Evolutionary conservation across 2,329 filamentous ascomycete genomes (phyloP), one percentile per base, ranked within the genome.

Genomic region (Fusarium annulatum): DNA sequence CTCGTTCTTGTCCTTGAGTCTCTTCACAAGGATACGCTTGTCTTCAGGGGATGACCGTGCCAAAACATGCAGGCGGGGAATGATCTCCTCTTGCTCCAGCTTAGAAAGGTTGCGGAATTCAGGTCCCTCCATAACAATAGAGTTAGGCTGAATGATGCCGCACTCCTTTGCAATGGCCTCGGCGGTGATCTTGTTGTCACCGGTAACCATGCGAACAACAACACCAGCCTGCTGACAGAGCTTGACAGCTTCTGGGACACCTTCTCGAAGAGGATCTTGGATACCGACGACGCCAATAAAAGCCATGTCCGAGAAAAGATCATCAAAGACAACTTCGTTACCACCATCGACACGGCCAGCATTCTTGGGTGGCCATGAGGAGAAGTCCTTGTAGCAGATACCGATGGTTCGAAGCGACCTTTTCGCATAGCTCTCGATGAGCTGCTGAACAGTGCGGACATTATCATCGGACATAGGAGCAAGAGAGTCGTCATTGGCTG

Each of bases 391-490:
- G 82, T 94, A 97, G 60, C 94, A 87, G 72, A 97, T 88, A 48
- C 92, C 94, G 75, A 97, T 97, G 3, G 95, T 97, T 71, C 95
- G 90, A 38, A 97, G 87, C 12, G 94, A 97, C 23, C 92, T 88
- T 33, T 89, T 90, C 15, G 95, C 95, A 79, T 97, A 97, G 52
- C 87, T 88, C 71, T 91, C 90, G 75, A 97, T 97, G 53, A 94
- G 86, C 28, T 86, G 84, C 73, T 89, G 88, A 71, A 97, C 80
- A 12, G 83, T 87, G 69, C 88, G 82, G 59, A 85, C 84, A 73
- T 91, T 89, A 49, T 88, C 86, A 30, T 84, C 80, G 16, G 86
- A 86, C 70, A 92, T 81, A 2, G 84, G 72, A 2, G 82, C 72
- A n/a, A 83, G 76, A 5, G 85, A 81, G 38, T 82, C 77, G 73